These are phyloP conservation scores for Monosporascus sp. DNA, from an alignment of 2,329 filamentous ascomycete species.

Conservation along the genomic window DNA sequence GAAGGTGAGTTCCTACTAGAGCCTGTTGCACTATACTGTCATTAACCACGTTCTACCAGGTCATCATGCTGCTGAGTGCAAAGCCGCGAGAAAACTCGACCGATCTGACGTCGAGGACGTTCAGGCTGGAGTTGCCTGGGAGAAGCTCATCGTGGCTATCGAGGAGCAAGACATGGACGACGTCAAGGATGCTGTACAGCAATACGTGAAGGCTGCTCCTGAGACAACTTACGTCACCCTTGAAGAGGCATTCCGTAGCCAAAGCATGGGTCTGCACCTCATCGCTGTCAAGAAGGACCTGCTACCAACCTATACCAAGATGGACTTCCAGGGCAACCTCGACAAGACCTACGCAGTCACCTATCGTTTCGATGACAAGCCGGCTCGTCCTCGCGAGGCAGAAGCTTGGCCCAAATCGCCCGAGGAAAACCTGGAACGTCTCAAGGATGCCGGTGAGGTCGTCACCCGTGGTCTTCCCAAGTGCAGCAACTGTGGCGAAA, in stretches of 20 bases:
- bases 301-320: conserved; percentile 56
- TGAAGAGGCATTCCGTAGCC: conserved; percentile 53
- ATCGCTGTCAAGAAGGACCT: conserved; percentile 57
- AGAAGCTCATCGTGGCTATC: conserved; percentile 46
- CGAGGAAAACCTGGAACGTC: conserved; percentile 57
- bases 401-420: conserved; percentile 53
- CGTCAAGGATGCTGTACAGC: conserved; percentile 52
- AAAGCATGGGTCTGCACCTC: conserved; percentile 51
- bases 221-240: conserved; percentile 54
- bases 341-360: conserved; percentile 60
- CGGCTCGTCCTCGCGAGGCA: conserved; percentile 53
- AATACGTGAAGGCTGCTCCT: conserved; percentile 58
- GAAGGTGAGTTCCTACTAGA: conserved; percentile 40
- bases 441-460: conserved; percentile 61
- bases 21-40: not conserved
- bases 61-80: conserved; percentile 52
- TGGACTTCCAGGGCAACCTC: conserved; percentile 66
- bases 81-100: conserved; percentile 54
- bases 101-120: conserved; percentile 44
- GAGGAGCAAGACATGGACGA: conserved; percentile 55
- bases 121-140: conserved; percentile 52
- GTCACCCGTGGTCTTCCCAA: conserved; percentile 53
- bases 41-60: conserved; percentile 31
- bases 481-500: conserved; percentile 59
- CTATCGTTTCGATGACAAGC: conserved; percentile 55